Evolutionary conservation across 805 yeast species (phyloP).

Genomic region (Pichia pseudocactophila): DNA sequence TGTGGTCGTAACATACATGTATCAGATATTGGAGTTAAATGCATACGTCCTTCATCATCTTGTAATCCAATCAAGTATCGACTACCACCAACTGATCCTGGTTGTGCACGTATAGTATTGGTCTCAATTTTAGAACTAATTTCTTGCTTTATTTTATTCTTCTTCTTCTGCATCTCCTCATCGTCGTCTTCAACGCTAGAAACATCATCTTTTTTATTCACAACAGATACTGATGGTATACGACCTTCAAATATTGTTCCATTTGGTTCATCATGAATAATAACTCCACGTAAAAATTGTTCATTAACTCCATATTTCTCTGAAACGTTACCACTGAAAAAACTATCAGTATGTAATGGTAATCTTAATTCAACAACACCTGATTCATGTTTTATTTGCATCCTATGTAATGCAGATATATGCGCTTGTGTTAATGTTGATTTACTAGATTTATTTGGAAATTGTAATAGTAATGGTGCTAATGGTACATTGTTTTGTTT

Average conservation of each 20-base stretch:
- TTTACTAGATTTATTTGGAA: constrained; percentile 43
- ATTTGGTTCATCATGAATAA: constrained; percentile 34
- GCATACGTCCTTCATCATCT: constrained; percentile 33
- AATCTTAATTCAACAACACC: constrained; percentile 65
- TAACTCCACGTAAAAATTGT: constrained; percentile 66
- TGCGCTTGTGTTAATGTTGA: constrained; percentile 7
- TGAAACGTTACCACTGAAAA: constrained; percentile 57
- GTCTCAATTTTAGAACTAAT: background rate
- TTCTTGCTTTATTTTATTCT: background rate
- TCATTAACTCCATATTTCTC: constrained; percentile 45
- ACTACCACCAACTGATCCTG: constrained; percentile 15
- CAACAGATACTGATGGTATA: constrained; percentile 1
- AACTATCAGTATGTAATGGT: constrained; percentile 60
- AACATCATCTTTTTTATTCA: background rate
- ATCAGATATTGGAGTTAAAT: constrained; percentile 55
- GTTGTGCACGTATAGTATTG: constrained; percentile 12
- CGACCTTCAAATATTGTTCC: constrained; percentile 25
- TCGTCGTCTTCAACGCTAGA: too few relatives aligned
- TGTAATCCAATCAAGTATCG: constrained; percentile 34
- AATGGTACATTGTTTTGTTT: constrained; percentile 20
- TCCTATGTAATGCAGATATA: constrained; percentile 1
- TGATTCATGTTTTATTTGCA: constrained; percentile 46
- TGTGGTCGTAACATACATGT: constrained; percentile 75
- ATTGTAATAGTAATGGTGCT: constrained; percentile 39
- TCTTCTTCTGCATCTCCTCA: too few relatives aligned